These are phyloP conservation scores for Punctularia strigosozonata DNA, from an alignment of 768 basidiomycete genomes.

Conservation along the genomic window DNA sequence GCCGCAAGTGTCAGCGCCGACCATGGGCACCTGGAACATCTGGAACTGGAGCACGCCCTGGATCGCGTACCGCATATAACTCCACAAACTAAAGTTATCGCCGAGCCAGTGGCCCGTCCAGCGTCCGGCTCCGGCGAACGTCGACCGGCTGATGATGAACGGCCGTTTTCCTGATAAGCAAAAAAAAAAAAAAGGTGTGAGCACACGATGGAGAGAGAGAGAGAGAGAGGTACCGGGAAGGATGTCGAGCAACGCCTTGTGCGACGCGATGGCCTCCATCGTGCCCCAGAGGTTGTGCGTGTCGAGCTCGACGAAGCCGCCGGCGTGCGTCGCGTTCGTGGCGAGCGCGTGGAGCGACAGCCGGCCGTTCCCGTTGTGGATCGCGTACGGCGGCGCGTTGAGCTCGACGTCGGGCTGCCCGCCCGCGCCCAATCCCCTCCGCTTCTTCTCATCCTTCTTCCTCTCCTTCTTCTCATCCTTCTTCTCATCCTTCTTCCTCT, in stretches of 20 bases:
- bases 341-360: constrained; percentile 48
- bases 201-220: too few species aligned
- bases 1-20: constrained; percentile 70
- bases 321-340: constrained; percentile 60
- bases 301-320: constrained; percentile 52
- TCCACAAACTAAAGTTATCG: constrained; percentile 69
- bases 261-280: constrained; percentile 60
- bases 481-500: too few species aligned
- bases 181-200: too few species aligned
- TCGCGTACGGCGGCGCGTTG: constrained; percentile 52
- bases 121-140: constrained; percentile 54
- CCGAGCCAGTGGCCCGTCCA: constrained; percentile 75
- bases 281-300: constrained; percentile 62
- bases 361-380: constrained; percentile 51
- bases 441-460: constrained; percentile 26
- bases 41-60: constrained; percentile 77
- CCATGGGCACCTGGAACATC: constrained; percentile 74
- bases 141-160: constrained; percentile 60
- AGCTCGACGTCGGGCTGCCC: constrained; percentile 34
- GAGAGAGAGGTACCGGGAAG: too few species aligned
- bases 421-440: constrained; percentile 41
- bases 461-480: too few species aligned
- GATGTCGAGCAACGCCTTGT: constrained; percentile 42
- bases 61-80: constrained; percentile 57
- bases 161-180: too few species aligned